Conservation (phyloP, 371 early-diverging fungal genomes). For the Apophysomyces ossiformis region DNA sequence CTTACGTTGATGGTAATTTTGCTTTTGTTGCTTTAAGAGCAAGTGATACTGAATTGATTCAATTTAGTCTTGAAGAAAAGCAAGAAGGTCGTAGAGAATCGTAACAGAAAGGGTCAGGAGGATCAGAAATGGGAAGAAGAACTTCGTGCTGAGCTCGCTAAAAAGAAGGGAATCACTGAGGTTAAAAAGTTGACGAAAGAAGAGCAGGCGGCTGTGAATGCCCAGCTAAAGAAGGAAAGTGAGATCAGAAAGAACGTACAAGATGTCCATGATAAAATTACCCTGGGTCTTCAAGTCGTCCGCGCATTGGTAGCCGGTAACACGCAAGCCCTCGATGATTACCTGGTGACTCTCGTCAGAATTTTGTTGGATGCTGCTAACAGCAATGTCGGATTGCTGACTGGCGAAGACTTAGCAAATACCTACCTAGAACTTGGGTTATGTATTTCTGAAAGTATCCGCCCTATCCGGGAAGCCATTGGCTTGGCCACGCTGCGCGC, state of each 20-base stretch:
- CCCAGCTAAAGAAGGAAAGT: slow-evolving; percentile 78
- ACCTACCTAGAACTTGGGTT: slow-evolving; percentile 60
- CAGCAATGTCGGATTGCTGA: slow-evolving; percentile 59
- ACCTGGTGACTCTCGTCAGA: slow-evolving; percentile 53
- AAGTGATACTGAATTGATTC: neutral
- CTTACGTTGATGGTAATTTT: slow-evolving; percentile 64
- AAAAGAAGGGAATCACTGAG: slow-evolving; percentile 58
- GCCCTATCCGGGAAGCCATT: slow-evolving; percentile 54
- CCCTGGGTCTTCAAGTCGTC: slow-evolving; percentile 67
- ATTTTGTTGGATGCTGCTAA: slow-evolving; percentile 57
- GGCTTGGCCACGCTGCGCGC: slow-evolving; percentile 75
- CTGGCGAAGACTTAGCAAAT: slow-evolving; percentile 61
- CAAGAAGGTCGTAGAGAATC: slow-evolving; percentile 54
- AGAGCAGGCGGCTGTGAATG: slow-evolving; percentile 78
- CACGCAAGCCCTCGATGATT: slow-evolving; percentile 41
- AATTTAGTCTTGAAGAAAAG: slow-evolving; percentile 45
- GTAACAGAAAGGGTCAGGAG: slow-evolving; percentile 59
- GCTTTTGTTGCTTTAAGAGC: neutral
- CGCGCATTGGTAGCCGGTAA: slow-evolving; percentile 71
- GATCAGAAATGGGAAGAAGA: slow-evolving; percentile 89
- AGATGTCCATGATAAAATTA: slow-evolving; percentile 49
- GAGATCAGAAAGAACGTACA: slow-evolving; percentile 73
- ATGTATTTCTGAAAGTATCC: slow-evolving; percentile 55
- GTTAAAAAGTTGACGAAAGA: slow-evolving; percentile 75
- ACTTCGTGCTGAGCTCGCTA: slow-evolving; percentile 77